Evolutionary conservation across 148 eudicot species (phyloP).

Genomic region (Linanthus parryae): DNA sequence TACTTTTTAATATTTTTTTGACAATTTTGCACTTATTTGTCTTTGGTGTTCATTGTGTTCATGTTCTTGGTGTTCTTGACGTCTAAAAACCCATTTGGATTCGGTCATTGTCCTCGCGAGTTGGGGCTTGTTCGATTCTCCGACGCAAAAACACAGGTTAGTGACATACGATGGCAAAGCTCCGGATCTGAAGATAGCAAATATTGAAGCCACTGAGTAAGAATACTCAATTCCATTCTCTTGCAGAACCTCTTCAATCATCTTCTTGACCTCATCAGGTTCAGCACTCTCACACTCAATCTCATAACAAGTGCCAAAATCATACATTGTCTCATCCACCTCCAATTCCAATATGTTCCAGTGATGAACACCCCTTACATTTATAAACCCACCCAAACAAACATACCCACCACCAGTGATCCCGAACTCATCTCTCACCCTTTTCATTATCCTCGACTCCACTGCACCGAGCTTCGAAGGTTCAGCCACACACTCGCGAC

Average conservation of each 20-base stretch:
- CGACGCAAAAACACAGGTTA: no score
- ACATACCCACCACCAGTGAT: slow-evolving; percentile 41
- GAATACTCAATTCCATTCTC: slow-evolving; percentile 59
- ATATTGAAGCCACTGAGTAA: slow-evolving; percentile 61
- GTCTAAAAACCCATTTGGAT: no score
- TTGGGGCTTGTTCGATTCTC: no score
- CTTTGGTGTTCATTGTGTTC: no score
- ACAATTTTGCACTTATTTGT: no score
- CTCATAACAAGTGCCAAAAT: slow-evolving; percentile 77
- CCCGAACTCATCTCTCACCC: slow-evolving; percentile 70
- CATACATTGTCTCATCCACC: slow-evolving; percentile 71
- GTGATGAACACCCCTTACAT: slow-evolving; percentile 71
- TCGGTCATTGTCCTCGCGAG: no score
- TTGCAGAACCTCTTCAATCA: slow-evolving; percentile 59
- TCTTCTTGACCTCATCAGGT: slow-evolving; percentile 62
- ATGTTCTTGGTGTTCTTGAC: no score
- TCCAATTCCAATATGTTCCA: slow-evolving; percentile 75
- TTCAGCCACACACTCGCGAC: slow-evolving; percentile 42
- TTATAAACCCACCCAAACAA: slow-evolving; percentile 76
- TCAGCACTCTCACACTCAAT: slow-evolving; percentile 77
- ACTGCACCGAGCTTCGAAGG: slow-evolving; percentile 35
- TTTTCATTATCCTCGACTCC: slow-evolving; percentile 50
- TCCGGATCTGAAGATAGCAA: slow-evolving; percentile 62
- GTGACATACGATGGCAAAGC: slow-evolving; percentile 63
- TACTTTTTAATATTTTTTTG: no score